These are phyloP conservation scores for Podospora australis DNA, from an alignment of 495 filamentous ascomycete species.

Conservation along the genomic window DNA sequence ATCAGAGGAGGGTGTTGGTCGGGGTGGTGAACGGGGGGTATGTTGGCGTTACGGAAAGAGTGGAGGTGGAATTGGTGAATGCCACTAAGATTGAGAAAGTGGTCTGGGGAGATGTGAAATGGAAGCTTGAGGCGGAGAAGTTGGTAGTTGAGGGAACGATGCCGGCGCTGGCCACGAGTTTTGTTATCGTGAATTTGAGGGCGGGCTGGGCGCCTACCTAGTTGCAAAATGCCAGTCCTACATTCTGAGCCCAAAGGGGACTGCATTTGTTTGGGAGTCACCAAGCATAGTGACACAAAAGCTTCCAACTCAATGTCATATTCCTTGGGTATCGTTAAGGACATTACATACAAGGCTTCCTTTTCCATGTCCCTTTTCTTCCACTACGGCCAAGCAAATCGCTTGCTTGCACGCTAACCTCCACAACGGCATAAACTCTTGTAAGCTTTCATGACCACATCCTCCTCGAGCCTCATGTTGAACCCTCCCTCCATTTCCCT, in stretches of 20 bases:
- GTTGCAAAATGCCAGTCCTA: too few relatives aligned
- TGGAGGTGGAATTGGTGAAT: constrained; percentile 20
- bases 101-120: constrained; percentile 19
- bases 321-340: background rate
- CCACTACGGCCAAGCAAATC: too few relatives aligned
- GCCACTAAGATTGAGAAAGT: constrained; percentile 12
- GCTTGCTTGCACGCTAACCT: too few relatives aligned
- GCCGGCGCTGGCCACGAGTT: constrained; percentile 18
- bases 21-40: constrained; percentile 40
- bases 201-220: background rate
- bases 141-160: constrained; percentile 14
- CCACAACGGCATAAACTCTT: too few relatives aligned
- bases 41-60: constrained; percentile 13
- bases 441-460: background rate
- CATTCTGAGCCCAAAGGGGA: too few relatives aligned
- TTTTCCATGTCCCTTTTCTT: background rate
- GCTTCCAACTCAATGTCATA: background rate
- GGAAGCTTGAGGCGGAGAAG: constrained; percentile 16
- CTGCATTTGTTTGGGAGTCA: too few relatives aligned
- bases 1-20: constrained; percentile 34
- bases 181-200: constrained; percentile 19
- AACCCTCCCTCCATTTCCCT: background rate
- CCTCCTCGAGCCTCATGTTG: too few relatives aligned
- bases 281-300: too few relatives aligned
- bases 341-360: background rate